Evolutionary conservation across 2,329 filamentous ascomycete species (phyloP), one percentile per base, ranked within the genome.

Genomic region (Paraphaeosphaeria minitans): DNA sequence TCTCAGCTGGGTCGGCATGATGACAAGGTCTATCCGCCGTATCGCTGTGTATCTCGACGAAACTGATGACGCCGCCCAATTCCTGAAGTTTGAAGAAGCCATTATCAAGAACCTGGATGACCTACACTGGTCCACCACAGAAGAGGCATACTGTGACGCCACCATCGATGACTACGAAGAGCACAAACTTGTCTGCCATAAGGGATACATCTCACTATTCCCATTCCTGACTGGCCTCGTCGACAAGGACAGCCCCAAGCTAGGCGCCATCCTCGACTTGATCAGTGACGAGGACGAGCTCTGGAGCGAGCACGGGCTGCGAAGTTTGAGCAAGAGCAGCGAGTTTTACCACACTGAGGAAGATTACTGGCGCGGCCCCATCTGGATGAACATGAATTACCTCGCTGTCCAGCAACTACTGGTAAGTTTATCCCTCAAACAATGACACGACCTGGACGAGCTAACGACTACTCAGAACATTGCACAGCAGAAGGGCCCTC

Each of bases 321-420:
- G 94, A 60, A 97, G 93, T 77, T 77, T 99, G 76, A 97, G 93
- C 79, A 90, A 89, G 79, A 87, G 87, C 68, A 90, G 94, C 70
- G 83, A 89, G 70, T 86, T 92, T 61, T 98, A 97, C 76, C 92
- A 89, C 42, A 96, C 93, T 0, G 91, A 84, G 1, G 95, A 99
- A 81, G 97, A 99, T 77, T 99, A 99, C 80, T 99, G 95, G 95
- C 85, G 93, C 58, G 91, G 92, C 64, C 93, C 95, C 0, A 85
- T 99, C 10, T 99, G 95, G 95, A 91, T 99, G 74, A 95, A 95
- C 72, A 94, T 98, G 68, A 99, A 99, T 79, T 98, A 97, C 76
- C 82, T 99, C 66, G 89, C 91, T 42, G 81, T 98, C 45, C 85
- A 87, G 64, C 88, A 92, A 73, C 86, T 98, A 43, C 83, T 71